Conservation (phyloP, 768 basidiomycete genomes). For the Podaxis sp. region DNA sequence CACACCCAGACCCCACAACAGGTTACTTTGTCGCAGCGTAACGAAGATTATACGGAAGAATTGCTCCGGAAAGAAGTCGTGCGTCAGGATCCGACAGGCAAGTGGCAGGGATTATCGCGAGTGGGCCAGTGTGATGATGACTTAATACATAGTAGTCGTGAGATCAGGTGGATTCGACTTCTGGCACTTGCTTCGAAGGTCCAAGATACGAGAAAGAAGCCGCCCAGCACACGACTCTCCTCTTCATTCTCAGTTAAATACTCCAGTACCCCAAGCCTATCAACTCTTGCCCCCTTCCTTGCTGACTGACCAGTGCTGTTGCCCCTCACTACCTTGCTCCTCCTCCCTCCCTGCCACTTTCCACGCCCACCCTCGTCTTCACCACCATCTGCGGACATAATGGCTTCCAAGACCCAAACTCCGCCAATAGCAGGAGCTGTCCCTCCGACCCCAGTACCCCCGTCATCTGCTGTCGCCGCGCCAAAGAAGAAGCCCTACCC, state of each 20-base stretch:
- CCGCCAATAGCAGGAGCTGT: conserved; percentile 1
- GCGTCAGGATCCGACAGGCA: not conserved
- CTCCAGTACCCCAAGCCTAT: not conserved
- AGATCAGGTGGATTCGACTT: conserved; percentile 2
- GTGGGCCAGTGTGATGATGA: not conserved
- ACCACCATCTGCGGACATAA: not conserved
- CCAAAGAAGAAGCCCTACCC: conserved; percentile 74
- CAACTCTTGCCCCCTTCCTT: not conserved
- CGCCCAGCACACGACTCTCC: not conserved
- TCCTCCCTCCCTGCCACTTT: not conserved
- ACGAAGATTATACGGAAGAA: not conserved
- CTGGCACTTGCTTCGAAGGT: not conserved
- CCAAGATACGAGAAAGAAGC: not conserved
- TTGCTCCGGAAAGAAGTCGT: not conserved
- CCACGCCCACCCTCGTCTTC: no score
- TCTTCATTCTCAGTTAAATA: conserved; percentile 3
- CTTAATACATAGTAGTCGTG: not conserved
- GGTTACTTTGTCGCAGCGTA: not conserved
- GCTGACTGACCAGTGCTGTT: not conserved
- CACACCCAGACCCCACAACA: not conserved
- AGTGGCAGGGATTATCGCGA: not conserved
- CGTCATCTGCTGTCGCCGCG: conserved; percentile 7
- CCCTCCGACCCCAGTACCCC: not conserved
- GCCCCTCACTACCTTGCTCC: not conserved
- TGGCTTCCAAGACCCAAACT: conserved; percentile 1